Conservation (phyloP, 129 eudicot species). For the Flaveria ramosissima region DNA sequence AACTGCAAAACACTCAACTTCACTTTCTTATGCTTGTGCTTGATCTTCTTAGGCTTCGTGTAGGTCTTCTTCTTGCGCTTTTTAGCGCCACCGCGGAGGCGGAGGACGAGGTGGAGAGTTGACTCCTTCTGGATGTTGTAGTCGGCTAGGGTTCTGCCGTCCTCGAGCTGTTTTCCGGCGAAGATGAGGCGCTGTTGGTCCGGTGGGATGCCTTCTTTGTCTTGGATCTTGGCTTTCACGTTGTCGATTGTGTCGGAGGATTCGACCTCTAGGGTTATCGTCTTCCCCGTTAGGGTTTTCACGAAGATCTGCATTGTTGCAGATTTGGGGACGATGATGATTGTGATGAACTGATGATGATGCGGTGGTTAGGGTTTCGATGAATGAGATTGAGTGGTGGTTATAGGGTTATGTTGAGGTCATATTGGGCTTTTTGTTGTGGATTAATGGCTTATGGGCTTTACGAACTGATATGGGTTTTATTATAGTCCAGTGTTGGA, state of each 20-base stretch:
- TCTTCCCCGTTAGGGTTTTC: conserved; percentile 74
- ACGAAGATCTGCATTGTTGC: conserved; percentile 75
- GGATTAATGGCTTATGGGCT: not conserved
- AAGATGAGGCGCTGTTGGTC: conserved; percentile 75
- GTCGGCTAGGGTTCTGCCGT: conserved; percentile 61
- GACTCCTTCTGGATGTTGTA: conserved; percentile 66
- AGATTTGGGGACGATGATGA: conserved; percentile 1
- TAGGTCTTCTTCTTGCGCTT: conserved; percentile 54
- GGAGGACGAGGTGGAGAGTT: conserved; percentile 54
- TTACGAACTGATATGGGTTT: not conserved
- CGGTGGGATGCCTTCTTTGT: conserved; percentile 82
- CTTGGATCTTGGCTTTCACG: conserved; percentile 70
- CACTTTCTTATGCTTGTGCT: conserved; percentile 52
- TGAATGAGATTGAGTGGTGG: not conserved
- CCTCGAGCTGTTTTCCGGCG: conserved; percentile 66
- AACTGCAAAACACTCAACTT: conserved; percentile 45
- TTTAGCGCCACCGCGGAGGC: conserved; percentile 57
- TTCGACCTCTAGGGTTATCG: conserved; percentile 73
- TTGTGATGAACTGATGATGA: no score
- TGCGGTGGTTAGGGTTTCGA: conserved; percentile 25
- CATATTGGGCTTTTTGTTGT: not conserved
- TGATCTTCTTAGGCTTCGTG: conserved; percentile 51
- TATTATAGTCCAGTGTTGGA: not conserved
- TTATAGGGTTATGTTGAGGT: not conserved
- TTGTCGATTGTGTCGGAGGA: conserved; percentile 73